Evolutionary conservation across 2,329 filamentous ascomycete genomes (phyloP), one percentile per base, ranked within the genome.

Genomic region (Aspergillus nomiae): DNA sequence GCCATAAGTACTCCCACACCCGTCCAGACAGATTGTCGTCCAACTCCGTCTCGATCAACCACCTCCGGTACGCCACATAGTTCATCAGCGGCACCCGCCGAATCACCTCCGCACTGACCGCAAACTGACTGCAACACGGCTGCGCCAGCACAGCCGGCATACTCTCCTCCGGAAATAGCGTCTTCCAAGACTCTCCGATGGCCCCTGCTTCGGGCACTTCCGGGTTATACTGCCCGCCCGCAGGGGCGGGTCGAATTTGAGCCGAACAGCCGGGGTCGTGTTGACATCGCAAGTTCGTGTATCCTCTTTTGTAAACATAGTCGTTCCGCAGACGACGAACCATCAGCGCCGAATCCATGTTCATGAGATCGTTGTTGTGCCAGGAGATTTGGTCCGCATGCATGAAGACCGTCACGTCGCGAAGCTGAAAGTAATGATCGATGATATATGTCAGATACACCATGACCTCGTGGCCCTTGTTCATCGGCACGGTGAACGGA

Each of bases 121-220:
- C 85, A 67, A 87, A 86, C 67, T 87, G 85, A 1, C 82, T 82
- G 64, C 85, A 86, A 67, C 84, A 86, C 2, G 84, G 80, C 63
- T 85, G 83, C 1, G 82, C 81, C 1, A 87, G 76, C 5, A 83
- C 78, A 10, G 30, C 24, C 24, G 73, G 74, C 21, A 73, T 60
- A 19, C 63, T 59, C 8, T 71, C 65, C 11, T 68, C 56, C 6
- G 71, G 71, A 43, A 75, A 75, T 2, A 74, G 54, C 60, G 75
- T 67, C 41, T 57, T 62, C 72, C 73, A 77, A 21, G 70, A 58
- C 19, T 65, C 59, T 3, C 69, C 69, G 12, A 75, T 63, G 7
- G 73, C 65, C 4, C 59, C 59, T 30, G 75, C 72, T 51, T 77
- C 74, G 56, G 71, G 71, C 56, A 73, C 74, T 36, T 69, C 65